These are phyloP conservation scores for Tulasnella sp. DNA, from an alignment of 768 basidiomycete species.

Conservation along the genomic window DNA sequence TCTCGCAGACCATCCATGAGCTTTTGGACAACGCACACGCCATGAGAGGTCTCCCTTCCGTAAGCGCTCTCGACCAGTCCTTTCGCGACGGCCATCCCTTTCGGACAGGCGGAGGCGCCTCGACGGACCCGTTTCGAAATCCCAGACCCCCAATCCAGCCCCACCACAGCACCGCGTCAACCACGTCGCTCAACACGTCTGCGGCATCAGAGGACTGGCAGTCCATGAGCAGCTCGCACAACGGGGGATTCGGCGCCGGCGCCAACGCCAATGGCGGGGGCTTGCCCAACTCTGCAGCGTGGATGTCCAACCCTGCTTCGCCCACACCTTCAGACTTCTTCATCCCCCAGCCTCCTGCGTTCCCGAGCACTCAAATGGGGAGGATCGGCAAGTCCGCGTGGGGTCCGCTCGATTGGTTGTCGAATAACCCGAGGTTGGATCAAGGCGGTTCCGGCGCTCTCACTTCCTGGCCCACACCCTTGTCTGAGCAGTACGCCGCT, in stretches of 20 bases:
- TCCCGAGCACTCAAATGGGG: not conserved
- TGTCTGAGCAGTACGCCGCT: conserved; percentile 25
- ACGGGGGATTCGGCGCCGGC: not conserved
- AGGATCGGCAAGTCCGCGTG: conserved; percentile 30
- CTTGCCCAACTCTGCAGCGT: conserved; percentile 24
- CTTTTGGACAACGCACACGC: conserved; percentile 2
- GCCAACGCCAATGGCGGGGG: conserved; percentile 3
- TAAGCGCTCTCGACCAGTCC: not conserved
- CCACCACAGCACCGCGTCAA: conserved; percentile 14
- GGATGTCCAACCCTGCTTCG: conserved; percentile 25
- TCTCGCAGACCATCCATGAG: conserved; percentile 19
- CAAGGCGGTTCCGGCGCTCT: conserved; percentile 19
- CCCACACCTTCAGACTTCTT: conserved; percentile 22
- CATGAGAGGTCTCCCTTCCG: not conserved
- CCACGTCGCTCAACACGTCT: conserved; percentile 23
- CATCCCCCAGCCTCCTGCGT: conserved; percentile 11
- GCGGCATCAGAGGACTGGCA: conserved; percentile 24
- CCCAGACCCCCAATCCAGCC: conserved; percentile 12
- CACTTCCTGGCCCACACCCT: conserved; percentile 21
- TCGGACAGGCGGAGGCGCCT: not conserved
- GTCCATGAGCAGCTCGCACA: conserved; percentile 14
- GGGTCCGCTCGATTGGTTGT: conserved; percentile 29
- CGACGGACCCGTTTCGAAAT: conserved; percentile 6
- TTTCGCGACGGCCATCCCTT: not conserved
- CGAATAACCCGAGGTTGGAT: conserved; percentile 26